phyloP scores from a whole-genome alignment of 306 rosid species.

The Cucurbita ficifolia region DNA sequence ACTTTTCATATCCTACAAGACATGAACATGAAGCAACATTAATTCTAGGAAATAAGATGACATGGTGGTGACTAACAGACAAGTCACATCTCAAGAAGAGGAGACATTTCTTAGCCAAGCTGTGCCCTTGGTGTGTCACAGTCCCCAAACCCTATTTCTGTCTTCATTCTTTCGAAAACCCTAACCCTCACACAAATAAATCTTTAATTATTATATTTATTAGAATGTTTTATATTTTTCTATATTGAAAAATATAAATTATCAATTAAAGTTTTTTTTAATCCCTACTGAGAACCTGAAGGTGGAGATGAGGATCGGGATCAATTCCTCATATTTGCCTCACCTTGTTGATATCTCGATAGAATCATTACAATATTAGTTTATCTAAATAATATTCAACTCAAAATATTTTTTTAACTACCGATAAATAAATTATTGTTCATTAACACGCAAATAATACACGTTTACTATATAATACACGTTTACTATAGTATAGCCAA shows the following conservation, averaged over 20 bases:
- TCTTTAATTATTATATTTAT: too few species aligned
- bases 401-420: too few species aligned
- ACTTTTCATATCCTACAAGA: background rate
- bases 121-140: conserved; percentile 9
- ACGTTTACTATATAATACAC: background rate
- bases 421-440: too few species aligned
- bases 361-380: too few species aligned
- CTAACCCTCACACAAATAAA: background rate
- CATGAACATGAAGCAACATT: conserved; percentile 17
- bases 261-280: too few species aligned
- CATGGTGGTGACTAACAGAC: conserved; percentile 8
- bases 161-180: background rate
- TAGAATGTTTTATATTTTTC: too few species aligned
- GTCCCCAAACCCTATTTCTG: background rate
- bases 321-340: too few species aligned
- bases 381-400: too few species aligned
- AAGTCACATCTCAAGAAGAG: conserved; percentile 6
- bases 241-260: too few species aligned
- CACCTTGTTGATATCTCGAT: too few species aligned
- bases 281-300: too few species aligned
- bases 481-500: background rate
- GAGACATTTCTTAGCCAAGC: conserved; percentile 1
- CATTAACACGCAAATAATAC: background rate
- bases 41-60: conserved; percentile 2
- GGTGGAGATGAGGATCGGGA: too few species aligned